Conservation (phyloP, 2,329 filamentous ascomycete species). For the Berkeleyomyces basicola region DNA sequence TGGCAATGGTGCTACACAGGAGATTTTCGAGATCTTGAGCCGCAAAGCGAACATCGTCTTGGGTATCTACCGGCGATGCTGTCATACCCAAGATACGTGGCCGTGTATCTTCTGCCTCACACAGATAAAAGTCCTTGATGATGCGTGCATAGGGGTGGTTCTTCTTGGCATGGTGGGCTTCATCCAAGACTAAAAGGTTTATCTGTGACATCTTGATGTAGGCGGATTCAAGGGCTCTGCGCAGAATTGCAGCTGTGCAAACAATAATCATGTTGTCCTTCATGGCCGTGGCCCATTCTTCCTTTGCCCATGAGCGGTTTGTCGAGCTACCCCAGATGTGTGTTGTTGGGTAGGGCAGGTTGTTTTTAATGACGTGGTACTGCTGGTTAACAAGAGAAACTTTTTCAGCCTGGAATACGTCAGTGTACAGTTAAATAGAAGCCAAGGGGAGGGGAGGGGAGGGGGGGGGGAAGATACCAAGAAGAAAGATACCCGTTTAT, state of each 20-base stretch:
- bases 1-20: slow-evolving; percentile 70
- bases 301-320: slow-evolving; percentile 24
- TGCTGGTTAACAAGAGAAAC: slow-evolving; percentile 87
- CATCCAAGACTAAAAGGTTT: slow-evolving; percentile 85
- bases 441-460: slow-evolving; percentile 12
- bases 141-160: slow-evolving; percentile 81
- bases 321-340: slow-evolving; percentile 58
- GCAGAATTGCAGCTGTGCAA: slow-evolving; percentile 77
- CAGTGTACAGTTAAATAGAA: neutral
- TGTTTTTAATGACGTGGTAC: slow-evolving; percentile 61
- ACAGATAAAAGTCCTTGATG: slow-evolving; percentile 69
- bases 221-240: slow-evolving; percentile 59
- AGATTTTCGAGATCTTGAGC: slow-evolving; percentile 59
- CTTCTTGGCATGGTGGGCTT: slow-evolving; percentile 92
- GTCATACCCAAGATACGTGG: slow-evolving; percentile 93
- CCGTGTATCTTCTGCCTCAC: slow-evolving; percentile 28
- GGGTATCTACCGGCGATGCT: slow-evolving; percentile 80
- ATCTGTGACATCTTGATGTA: slow-evolving; percentile 70
- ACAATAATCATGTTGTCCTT: slow-evolving; percentile 66
- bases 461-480: slow-evolving; percentile 33
- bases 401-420: slow-evolving; percentile 49
- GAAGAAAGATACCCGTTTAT: slow-evolving; percentile 63
- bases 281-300: slow-evolving; percentile 36
- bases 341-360: slow-evolving; percentile 59
- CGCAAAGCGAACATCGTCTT: slow-evolving; percentile 53